phyloP scores from a whole-genome alignment of 2,329 filamentous ascomycete genomes.

The Colletotrichum destructivum region DNA sequence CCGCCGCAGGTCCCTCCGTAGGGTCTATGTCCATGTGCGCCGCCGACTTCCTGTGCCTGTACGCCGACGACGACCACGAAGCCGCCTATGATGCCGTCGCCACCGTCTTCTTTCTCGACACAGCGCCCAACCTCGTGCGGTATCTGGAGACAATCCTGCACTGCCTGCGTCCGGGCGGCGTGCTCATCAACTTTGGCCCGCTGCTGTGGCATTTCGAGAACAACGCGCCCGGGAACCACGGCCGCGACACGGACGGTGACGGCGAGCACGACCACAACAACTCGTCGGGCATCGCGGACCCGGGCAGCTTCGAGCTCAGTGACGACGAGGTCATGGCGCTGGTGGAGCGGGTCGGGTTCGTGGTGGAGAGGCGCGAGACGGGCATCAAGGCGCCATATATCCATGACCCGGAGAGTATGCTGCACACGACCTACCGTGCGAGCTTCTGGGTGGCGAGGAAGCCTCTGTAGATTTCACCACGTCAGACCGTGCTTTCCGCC shows the following conservation, averaged over 20 bases:
- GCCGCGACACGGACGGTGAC: constrained; percentile 66
- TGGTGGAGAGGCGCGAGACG: constrained; percentile 74
- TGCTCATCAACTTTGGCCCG: constrained; percentile 92
- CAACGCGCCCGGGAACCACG: constrained; percentile 72
- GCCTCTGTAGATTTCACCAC: constrained; percentile 47
- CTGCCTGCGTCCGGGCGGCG: constrained; percentile 82
- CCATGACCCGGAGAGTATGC: constrained; percentile 86
- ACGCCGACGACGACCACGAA: constrained; percentile 74
- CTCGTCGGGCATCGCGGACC: constrained; percentile 83
- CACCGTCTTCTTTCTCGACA: constrained; percentile 97
- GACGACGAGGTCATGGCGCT: constrained; percentile 89
- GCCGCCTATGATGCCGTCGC: constrained; percentile 84
- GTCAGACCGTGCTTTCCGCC: not conserved
- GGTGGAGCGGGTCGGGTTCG: constrained; percentile 83
- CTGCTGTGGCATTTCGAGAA: constrained; percentile 97
- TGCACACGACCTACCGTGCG: constrained; percentile 85
- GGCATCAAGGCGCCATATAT: constrained; percentile 86
- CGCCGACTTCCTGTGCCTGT: constrained; percentile 92
- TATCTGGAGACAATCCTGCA: constrained; percentile 88
- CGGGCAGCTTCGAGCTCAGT: constrained; percentile 90
- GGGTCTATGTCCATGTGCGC: constrained; percentile 93
- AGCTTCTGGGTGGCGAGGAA: constrained; percentile 92
- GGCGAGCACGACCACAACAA: constrained; percentile 64
- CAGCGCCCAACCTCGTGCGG: constrained; percentile 90
- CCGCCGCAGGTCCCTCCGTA: constrained; percentile 48